These are phyloP conservation scores for Trichomonas tenax DNA, from an alignment of 208 protist genomes.

Conservation along the genomic window DNA sequence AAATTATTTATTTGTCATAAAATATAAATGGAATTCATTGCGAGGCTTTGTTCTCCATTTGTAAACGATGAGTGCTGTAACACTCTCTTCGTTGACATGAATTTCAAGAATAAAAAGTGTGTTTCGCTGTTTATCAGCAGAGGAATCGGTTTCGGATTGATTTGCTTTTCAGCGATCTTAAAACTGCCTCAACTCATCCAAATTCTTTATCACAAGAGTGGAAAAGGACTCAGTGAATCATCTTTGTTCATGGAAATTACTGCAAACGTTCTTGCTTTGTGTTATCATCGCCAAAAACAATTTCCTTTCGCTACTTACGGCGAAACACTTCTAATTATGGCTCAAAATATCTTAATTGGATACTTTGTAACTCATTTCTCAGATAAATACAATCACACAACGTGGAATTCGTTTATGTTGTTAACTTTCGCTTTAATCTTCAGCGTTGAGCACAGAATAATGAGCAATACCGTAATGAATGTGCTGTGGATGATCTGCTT, in stretches of 20 bases:
- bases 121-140: neutral
- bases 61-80: neutral
- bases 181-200: neutral
- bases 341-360: neutral
- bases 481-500: neutral
- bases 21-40: neutral
- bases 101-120: neutral
- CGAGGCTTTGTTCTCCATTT: neutral
- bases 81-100: neutral
- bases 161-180: neutral
- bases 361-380: neutral
- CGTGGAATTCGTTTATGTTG: neutral
- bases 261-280: neutral
- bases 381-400: neutral
- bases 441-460: neutral
- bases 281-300: neutral
- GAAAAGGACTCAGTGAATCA: neutral
- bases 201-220: neutral
- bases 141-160: conserved; percentile 3
- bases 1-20: too few species aligned
- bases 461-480: neutral
- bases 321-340: neutral
- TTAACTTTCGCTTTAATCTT: neutral
- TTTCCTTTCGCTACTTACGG: neutral
- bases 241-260: conserved; percentile 1